phyloP scores from a whole-genome alignment of 2,329 filamentous ascomycete species.

The Chrysosporium queenslandicum region DNA sequence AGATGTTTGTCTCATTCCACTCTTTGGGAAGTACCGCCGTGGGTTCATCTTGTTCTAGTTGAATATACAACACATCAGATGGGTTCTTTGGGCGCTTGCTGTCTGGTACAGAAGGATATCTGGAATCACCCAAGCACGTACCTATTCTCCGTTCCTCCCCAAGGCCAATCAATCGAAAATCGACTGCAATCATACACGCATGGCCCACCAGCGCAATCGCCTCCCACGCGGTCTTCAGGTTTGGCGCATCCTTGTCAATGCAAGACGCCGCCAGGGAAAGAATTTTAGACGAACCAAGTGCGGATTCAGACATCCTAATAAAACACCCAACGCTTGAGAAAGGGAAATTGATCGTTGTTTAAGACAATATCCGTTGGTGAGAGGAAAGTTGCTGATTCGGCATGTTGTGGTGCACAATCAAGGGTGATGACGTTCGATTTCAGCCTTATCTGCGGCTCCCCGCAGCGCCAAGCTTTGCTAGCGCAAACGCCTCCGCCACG shows the following conservation, averaged over 20 bases:
- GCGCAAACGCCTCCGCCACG: too few species aligned
- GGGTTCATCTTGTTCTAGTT: slow-evolving; percentile 21
- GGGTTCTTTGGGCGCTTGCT: too few species aligned
- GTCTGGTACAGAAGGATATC: background rate
- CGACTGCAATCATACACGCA: slow-evolving; percentile 68
- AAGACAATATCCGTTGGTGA: too few species aligned
- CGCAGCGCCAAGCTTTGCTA: too few species aligned
- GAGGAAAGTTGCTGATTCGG: background rate
- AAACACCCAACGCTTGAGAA: too few species aligned
- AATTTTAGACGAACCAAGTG: background rate
- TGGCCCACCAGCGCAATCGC: slow-evolving; percentile 76
- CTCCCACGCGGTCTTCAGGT: slow-evolving; percentile 52
- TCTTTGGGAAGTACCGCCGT: slow-evolving; percentile 51
- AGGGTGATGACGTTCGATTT: background rate
- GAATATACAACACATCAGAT: background rate
- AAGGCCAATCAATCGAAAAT: slow-evolving; percentile 74
- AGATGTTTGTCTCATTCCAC: slow-evolving; percentile 68
- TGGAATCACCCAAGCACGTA: background rate
- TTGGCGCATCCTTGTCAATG: slow-evolving; percentile 23
- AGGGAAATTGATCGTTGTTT: too few species aligned
- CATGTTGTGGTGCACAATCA: background rate
- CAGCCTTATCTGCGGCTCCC: background rate
- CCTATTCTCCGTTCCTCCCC: slow-evolving; percentile 44
- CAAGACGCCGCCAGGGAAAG: slow-evolving; percentile 24
- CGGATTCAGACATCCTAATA: background rate